Percentiles rank a stretch among this genome's conserved stretches.
Conservation (phyloP, 345 rosid genomes). For the Murraya koenigii region DNA sequence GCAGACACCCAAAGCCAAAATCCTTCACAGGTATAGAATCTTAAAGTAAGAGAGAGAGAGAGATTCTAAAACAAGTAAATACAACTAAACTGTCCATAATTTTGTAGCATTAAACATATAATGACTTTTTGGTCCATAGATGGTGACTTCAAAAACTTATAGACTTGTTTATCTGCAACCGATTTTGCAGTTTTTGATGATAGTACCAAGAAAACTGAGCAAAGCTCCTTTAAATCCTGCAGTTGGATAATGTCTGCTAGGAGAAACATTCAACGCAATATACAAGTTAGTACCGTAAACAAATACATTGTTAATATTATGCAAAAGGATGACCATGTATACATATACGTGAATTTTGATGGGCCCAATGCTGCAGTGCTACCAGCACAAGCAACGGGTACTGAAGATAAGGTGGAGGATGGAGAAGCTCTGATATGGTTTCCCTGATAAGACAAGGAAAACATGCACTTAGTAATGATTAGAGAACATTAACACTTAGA, state of each 20-base stretch:
- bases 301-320: slow-evolving; percentile 1
- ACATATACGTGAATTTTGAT: slow-evolving; percentile 87
- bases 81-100: background rate
- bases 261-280: slow-evolving; percentile 67
- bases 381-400: slow-evolving; percentile 49
- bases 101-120: background rate
- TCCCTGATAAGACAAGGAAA: slow-evolving; percentile 43
- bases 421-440: slow-evolving; percentile 50
- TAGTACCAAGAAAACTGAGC: slow-evolving; percentile 85
- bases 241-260: slow-evolving; percentile 93
- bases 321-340: slow-evolving; percentile 13
- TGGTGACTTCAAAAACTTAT: background rate
- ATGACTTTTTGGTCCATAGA: background rate
- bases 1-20: background rate
- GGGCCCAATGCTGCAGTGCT: slow-evolving; percentile 38
- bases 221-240: slow-evolving; percentile 87
- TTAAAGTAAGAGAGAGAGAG: background rate
- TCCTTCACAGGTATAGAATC: background rate
- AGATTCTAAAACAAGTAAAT: slow-evolving; percentile 1
- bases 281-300: slow-evolving; percentile 32
- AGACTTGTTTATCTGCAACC: slow-evolving; percentile 50
- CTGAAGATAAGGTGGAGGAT: slow-evolving; percentile 45
- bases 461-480: background rate
- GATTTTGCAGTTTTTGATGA: slow-evolving; percentile 78
- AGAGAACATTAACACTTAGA: background rate